phyloP scores from a whole-genome alignment of 2,329 filamentous ascomycete genomes.

The Fusarium sarcochroum region DNA sequence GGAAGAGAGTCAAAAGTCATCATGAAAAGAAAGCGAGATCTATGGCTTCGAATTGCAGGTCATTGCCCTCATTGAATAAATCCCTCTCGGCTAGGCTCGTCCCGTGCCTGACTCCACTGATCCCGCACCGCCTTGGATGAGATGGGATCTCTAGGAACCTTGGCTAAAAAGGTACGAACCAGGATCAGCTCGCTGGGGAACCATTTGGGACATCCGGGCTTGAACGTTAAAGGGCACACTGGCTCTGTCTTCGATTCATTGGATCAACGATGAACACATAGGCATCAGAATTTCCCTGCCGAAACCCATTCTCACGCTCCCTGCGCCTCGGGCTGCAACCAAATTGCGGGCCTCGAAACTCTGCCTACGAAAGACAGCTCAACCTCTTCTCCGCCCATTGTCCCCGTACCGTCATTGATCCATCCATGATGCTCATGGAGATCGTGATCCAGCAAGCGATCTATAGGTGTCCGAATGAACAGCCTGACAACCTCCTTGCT shows the following conservation, averaged over 20 bases:
- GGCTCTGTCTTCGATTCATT: slow-evolving; percentile 28
- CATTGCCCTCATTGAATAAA: slow-evolving; percentile 7
- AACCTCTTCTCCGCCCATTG: slow-evolving; percentile 15
- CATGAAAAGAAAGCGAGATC: background rate
- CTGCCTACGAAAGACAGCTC: slow-evolving; percentile 9
- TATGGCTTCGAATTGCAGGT: slow-evolving; percentile 4
- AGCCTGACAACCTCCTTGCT: background rate
- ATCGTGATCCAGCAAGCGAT: background rate
- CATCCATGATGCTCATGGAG: background rate
- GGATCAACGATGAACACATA: slow-evolving; percentile 25
- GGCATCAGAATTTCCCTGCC: slow-evolving; percentile 20
- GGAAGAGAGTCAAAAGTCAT: background rate
- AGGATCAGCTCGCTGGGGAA: slow-evolving; percentile 26
- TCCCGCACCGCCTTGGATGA: slow-evolving; percentile 38
- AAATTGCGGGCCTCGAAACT: slow-evolving; percentile 39
- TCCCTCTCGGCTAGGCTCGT: slow-evolving; percentile 44
- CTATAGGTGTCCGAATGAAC: background rate
- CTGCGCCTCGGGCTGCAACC: slow-evolving; percentile 32
- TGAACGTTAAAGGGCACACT: slow-evolving; percentile 20
- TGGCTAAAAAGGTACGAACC: slow-evolving; percentile 19
- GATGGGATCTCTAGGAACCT: slow-evolving; percentile 40
- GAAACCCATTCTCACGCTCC: slow-evolving; percentile 19
- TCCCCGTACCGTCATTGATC: slow-evolving; percentile 15
- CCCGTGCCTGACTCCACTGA: slow-evolving; percentile 46
- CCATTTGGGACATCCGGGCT: slow-evolving; percentile 13